Base-by-base conservation (phyloP, 257 asterid genomes). In the Coffea canephora region DNA sequence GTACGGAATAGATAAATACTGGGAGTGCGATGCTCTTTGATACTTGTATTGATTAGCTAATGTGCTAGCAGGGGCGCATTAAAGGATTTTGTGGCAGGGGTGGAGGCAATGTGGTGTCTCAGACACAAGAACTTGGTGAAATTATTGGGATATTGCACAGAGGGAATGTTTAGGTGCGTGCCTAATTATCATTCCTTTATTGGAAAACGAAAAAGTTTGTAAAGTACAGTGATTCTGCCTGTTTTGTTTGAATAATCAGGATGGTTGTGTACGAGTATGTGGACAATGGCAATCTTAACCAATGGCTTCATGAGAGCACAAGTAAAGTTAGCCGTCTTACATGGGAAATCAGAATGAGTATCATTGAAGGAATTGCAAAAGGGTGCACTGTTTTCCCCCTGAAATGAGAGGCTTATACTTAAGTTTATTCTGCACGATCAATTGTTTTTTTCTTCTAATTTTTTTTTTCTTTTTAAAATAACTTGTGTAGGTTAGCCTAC, bases 361-460 rank as follows among this genome's bases (percentile, higher is more conserved):
- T 89, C 49, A 81, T 91, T 71, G 82, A 82, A 41, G 97, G 95
- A 82, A 82, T 89, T 55, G 92, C 95, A 52, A 92, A 90, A 87
- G 95, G 95, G 97, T 90, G 41, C 45, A 86, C 34, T 62, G 6
- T 13, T 39, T 27, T 64, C 54, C 10, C 27, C 48, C 34, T 7
- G 69, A 64, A 65, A 23, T 21, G 2, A 36, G 14, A 55, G 18
- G 43, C 67, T 34, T 18, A 39, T 21, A 10, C 4, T 25, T 52
- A 15, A 19, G 64, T 13, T 75, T 13, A 52, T 16, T 2, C 54
- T 23, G 43, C 4, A 25, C 12, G 7, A 65, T 27, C 43, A 39
- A 4, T 25, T 25, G 14, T 4, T 39, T 39, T 39, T 39, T 39
- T 4, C 43, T 39, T 39, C 43, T 39, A 39, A 39, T 39, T 4